Percentiles rank a stretch among this genome's conserved stretches.
Evolutionary conservation across 192 early-diverging fungal species (phyloP).

Genomic region (Coemansia sp.): DNA sequence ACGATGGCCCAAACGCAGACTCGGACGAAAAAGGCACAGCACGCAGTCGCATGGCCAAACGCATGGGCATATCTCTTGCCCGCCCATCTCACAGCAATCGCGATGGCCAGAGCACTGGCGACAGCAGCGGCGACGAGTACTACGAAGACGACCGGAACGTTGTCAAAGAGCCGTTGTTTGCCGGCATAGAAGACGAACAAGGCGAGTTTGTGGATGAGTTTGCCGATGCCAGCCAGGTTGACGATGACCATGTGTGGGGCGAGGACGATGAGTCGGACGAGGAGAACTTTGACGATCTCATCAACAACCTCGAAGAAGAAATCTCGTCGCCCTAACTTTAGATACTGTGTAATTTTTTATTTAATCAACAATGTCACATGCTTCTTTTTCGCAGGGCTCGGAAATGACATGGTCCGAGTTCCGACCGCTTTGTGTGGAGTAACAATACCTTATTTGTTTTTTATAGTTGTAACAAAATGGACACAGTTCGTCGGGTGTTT

Average conservation of each 20-base stretch:
- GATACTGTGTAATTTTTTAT: background rate
- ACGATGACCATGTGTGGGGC: slow-evolving; percentile 38
- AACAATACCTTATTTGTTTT: background rate
- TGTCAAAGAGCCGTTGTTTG: slow-evolving; percentile 23
- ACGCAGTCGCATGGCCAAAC: slow-evolving; percentile 12
- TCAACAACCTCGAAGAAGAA: slow-evolving; percentile 55
- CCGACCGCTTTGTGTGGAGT: too few species aligned
- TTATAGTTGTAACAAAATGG: slow-evolving; percentile 15
- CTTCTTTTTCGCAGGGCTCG: background rate
- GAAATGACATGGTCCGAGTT: background rate
- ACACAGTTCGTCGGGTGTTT: slow-evolving; percentile 22
- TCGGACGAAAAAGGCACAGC: background rate
- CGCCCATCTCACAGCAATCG: slow-evolving; percentile 3
- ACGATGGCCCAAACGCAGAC: background rate
- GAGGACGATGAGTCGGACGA: slow-evolving; percentile 48
- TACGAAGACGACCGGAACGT: slow-evolving; percentile 4
- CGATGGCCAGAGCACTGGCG: background rate
- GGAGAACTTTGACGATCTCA: slow-evolving; percentile 54
- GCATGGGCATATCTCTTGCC: slow-evolving; percentile 10
- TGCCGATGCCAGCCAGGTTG: slow-evolving; percentile 8
- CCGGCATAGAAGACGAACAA: slow-evolving; percentile 18
- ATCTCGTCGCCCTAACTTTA: slow-evolving; percentile 27
- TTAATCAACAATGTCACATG: slow-evolving; percentile 4
- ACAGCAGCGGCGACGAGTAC: slow-evolving; percentile 21
- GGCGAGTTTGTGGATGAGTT: slow-evolving; percentile 7